These are phyloP conservation scores for Claviceps sp. DNA, from an alignment of 2,329 filamentous ascomycete species.

Conservation along the genomic window DNA sequence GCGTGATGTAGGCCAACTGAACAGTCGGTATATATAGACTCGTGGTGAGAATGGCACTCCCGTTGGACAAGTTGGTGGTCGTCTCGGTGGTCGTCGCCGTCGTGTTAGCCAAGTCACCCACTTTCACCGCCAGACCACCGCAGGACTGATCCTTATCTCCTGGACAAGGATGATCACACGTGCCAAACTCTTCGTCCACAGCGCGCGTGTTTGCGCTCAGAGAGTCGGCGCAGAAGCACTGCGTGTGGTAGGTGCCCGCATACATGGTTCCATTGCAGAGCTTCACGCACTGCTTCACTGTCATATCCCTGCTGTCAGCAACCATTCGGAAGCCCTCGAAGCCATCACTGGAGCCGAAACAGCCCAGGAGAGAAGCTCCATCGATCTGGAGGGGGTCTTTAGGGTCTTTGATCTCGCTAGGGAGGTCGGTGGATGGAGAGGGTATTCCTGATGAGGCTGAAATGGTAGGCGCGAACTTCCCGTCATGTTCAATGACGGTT, in stretches of 20 bases:
- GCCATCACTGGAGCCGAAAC: constrained; percentile 25
- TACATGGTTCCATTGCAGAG: constrained; percentile 23
- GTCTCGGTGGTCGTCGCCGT: background rate
- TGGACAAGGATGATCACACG: constrained; percentile 26
- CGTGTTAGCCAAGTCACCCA: constrained; percentile 1
- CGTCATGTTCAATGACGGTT: background rate
- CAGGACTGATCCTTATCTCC: constrained; percentile 27
- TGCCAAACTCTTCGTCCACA: constrained; percentile 7
- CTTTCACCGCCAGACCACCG: constrained; percentile 22
- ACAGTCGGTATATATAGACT: background rate
- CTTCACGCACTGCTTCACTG: constrained; percentile 24
- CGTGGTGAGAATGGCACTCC: too few species aligned
- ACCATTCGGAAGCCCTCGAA: constrained; percentile 22
- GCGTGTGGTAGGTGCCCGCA: constrained; percentile 25
- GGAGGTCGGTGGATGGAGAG: constrained; percentile 2
- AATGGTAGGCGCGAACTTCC: background rate
- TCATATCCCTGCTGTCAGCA: constrained; percentile 23
- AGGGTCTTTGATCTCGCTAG: constrained; percentile 7
- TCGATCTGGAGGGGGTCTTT: constrained; percentile 20
- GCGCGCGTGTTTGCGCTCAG: constrained; percentile 28
- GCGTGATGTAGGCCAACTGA: background rate
- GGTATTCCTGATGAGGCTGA: background rate
- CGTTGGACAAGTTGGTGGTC: too few species aligned
- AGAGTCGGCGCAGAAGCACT: constrained; percentile 32
- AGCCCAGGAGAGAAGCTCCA: constrained; percentile 24